phyloP scores from a whole-genome alignment of 495 filamentous ascomycete genomes.

The Neurospora sp. region DNA sequence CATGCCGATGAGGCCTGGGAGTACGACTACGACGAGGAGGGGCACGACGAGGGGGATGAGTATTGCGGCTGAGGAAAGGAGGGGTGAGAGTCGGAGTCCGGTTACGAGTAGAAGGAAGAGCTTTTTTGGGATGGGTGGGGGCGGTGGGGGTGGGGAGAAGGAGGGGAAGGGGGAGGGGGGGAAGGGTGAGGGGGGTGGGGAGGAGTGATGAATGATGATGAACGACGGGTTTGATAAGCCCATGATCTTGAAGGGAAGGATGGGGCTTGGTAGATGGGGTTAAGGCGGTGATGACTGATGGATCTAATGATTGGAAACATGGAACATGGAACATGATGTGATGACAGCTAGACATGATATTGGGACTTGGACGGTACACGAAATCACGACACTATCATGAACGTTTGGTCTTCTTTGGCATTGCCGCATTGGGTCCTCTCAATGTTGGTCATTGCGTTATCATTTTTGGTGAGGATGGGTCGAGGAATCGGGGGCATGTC shows the following conservation, averaged over 20 bases:
- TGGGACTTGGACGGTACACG: neutral
- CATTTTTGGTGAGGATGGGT: no score
- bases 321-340: neutral
- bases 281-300: neutral
- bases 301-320: neutral
- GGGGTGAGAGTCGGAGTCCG: neutral
- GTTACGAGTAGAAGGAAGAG: neutral
- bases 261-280: no score
- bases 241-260: no score
- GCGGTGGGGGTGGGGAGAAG: neutral
- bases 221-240: no score
- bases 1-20: neutral
- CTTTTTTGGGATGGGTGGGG: neutral
- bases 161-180: neutral
- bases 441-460: no score
- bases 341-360: neutral
- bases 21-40: neutral
- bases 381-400: neutral
- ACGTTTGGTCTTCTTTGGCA: no score
- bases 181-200: neutral
- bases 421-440: no score
- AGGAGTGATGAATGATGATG: no score
- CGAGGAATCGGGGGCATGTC: no score
- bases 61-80: neutral
- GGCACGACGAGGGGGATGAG: neutral